Conservation (phyloP, 306 rosid genomes). For the Purshia tridentata region DNA sequence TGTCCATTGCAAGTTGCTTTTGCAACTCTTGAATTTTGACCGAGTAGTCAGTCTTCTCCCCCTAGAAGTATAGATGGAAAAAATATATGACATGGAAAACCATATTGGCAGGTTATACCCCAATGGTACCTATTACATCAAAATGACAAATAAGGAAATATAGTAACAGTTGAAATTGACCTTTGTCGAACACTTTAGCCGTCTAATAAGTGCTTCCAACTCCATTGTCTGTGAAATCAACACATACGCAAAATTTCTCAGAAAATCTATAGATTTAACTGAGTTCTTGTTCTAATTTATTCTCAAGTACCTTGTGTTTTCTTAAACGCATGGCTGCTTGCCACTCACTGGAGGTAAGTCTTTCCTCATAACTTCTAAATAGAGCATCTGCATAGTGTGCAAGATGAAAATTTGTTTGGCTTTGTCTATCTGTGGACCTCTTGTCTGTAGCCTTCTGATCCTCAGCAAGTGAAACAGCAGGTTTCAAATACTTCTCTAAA, state of each 20-base stretch:
- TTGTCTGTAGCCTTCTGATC: slow-evolving; percentile 48
- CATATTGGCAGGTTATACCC: slow-evolving; percentile 3
- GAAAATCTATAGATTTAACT: slow-evolving; percentile 12
- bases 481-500: slow-evolving; percentile 86
- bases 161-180: slow-evolving; percentile 29
- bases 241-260: slow-evolving; percentile 19
- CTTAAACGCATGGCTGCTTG: slow-evolving; percentile 86
- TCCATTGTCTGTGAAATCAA: slow-evolving; percentile 58
- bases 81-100: slow-evolving; percentile 11
- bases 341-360: slow-evolving; percentile 88
- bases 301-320: slow-evolving; percentile 73
- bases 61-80: slow-evolving; percentile 38
- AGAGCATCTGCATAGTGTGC: slow-evolving; percentile 95
- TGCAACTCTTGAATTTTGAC: slow-evolving; percentile 81
- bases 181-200: slow-evolving; percentile 73
- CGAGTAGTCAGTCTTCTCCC: slow-evolving; percentile 77
- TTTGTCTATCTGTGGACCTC: slow-evolving; percentile 57
- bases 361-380: slow-evolving; percentile 85
- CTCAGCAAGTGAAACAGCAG: slow-evolving; percentile 78
- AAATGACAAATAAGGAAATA: slow-evolving; percentile 18
- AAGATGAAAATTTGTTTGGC: slow-evolving; percentile 79
- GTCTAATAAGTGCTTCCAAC: slow-evolving; percentile 75
- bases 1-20: slow-evolving; percentile 89
- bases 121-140: slow-evolving; percentile 9
- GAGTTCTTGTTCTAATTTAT: slow-evolving; percentile 2